Base-by-base conservation (phyloP, 495 filamentous ascomycete species). In the Xylaria nigripes region DNA sequence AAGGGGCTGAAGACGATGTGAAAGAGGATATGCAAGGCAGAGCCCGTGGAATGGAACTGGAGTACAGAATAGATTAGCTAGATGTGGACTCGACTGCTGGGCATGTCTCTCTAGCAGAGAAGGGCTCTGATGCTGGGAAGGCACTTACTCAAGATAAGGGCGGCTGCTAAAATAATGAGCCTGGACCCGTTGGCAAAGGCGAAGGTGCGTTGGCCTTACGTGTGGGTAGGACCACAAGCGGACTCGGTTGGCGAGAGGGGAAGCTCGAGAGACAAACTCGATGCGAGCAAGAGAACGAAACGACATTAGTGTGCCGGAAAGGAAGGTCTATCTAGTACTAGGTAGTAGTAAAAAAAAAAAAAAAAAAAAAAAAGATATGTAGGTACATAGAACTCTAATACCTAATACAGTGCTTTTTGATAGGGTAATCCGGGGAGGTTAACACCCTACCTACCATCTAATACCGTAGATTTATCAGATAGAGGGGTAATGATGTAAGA, bases 191-290 rank as follows among this genome's bases (percentile, higher is more conserved):
- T 55, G 64, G 38, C 54, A 41, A 49, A 29, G 64, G 38, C 54
- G 34, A 49, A 29, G 15, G 38, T 45, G 40, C 19, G 48, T 48
- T 23, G 54, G 45, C 32, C 41, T 60, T 55, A 50, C 32, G 53
- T 22, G 55, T 42, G 30, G 51, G 43, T 42, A 50, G 41, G 40
- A 52, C 29, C 22, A 52, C 48, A 54, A 49, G 50, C 40, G 57
- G 52, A 55, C 53, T 62, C 50, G 50, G 25, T 48, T 62, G 55
- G 51, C 47, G 25, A 36, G 42, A 45, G 55, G 55, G 55, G 61
- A 62, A 58, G 54, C 29, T 55, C 59, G 64, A 56, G 64, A 55
- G 34, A 60, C 13, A 47, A 41, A 57, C 52, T 61, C 57, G 61
- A 62, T 45, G 45, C 61, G 64, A 42, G 50, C 50, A 46, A 59